phyloP scores from a whole-genome alignment of 2,329 filamentous ascomycete species.

The Phyllosticta capitalensis region DNA sequence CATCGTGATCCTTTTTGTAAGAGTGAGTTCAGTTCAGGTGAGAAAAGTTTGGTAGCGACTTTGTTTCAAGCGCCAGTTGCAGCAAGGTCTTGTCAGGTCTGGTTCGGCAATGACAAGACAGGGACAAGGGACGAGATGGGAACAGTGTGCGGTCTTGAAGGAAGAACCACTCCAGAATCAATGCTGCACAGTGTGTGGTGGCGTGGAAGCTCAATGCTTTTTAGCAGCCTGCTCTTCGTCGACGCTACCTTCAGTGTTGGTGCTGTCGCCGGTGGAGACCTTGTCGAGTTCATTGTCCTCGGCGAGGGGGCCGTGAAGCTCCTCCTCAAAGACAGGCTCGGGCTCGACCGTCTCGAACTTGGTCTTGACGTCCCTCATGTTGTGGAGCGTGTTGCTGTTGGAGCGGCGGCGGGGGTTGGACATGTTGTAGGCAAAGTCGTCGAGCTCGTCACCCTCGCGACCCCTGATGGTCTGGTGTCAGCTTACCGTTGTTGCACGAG shows the following conservation, averaged over 20 bases:
- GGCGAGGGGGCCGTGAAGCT: constrained; percentile 57
- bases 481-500: constrained; percentile 1
- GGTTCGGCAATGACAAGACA: not conserved
- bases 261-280: constrained; percentile 37
- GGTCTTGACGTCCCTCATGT: constrained; percentile 76
- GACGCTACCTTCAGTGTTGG: constrained; percentile 50
- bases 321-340: constrained; percentile 88
- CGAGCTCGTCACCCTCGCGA: constrained; percentile 68
- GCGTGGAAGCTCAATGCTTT: not conserved
- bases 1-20: constrained; percentile 11
- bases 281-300: constrained; percentile 45
- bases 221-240: constrained; percentile 40
- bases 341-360: constrained; percentile 89
- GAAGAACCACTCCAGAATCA: not conserved
- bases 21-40: not conserved
- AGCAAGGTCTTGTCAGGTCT: not conserved
- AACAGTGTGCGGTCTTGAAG: not conserved
- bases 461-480: constrained; percentile 52
- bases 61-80: not conserved
- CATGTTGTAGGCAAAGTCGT: constrained; percentile 76
- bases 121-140: not conserved
- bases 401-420: constrained; percentile 86
- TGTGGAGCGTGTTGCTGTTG: constrained; percentile 64
- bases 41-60: not conserved
- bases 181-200: not conserved